Evolutionary conservation across 306 rosid species (phyloP), one percentile per base, ranked within the genome.

Genomic region (Rosa chinensis): DNA sequence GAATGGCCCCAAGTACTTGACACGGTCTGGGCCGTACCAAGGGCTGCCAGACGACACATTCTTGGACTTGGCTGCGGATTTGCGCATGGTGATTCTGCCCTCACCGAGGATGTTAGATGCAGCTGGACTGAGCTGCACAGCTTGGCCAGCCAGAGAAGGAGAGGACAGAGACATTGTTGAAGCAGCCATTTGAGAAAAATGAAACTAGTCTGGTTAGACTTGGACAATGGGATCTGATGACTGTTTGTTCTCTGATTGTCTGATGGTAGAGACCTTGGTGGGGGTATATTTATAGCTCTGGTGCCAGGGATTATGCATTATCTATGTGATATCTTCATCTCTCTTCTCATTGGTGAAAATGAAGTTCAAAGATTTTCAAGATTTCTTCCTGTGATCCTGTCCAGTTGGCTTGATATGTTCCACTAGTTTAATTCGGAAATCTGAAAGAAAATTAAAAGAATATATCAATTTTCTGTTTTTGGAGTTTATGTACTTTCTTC

Each of bases 1-100:
- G 82, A 85, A 85, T 5, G 88, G 86, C 1, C 88, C 88, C 72
- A 85, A 67, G 80, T 85, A 82, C 37, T 85, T 85, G 40, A 69
- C 84, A 40, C 82, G 80, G 50, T 82, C 84, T 0, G 84, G 77
- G 44, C 87, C 77, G 39, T 84, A 84, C 84, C 87, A 84, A 2
- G 81, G 87, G 84, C 81, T 80, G 0, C 84, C 80, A 0, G 80
- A 82, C 0, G 84, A 53, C 20, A 52, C 75, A 14, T 61, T 18
- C 69, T 84, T 79, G 73, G 86, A 67, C 78, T 12, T 63, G 28
- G 66, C 66, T 0, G 43, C 42, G 2, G 81, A 37, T 72, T 79
- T 83, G 16, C 78, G 78, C 86, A 83, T 79, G 72, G 78, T 83
- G 53, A 83, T 32, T 6, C 78, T 47, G 42, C 81, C 78, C 2